Evolutionary conservation across 768 basidiomycete genomes (phyloP), one percentile per base, ranked within the genome.

Genomic region (Rhizopogon salebrosus): DNA sequence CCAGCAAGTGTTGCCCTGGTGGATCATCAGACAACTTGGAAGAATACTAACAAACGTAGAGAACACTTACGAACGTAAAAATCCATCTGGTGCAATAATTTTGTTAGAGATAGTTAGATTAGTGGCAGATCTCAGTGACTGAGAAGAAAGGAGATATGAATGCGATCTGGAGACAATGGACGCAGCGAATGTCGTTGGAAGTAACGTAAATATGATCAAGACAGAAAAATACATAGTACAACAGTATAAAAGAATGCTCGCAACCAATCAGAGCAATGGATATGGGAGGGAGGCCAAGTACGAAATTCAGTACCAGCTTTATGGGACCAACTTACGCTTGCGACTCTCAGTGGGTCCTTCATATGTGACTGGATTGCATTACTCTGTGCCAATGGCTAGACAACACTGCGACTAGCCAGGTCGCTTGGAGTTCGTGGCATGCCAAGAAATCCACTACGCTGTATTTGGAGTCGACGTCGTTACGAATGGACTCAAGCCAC

Each of bases 81-180:
- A 79, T 24, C 80, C 78, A 69, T 80, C 80, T 5, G 80, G 79
- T 20, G 74, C 55, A 49, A 80, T 72, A 23, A 56, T 42, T 23
- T 56, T 59, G 57, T 78, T 78, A 6, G 65, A 63, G 29, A 79
- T 70, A n/a, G 63, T 62, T 7, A 79, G 24, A 31, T 71, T 65
- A 35, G 62, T 58, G 24, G 27, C 31, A 4, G 61, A 31, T 27
- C 64, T 61, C 6, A 64, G 49, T 35, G 48, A n/a, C 8, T 9
- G n/a, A 8, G 24, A 37, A 27, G 26, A 35, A 26, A 55, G 45
- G 10, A 58, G 54, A 14, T 4, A 13, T 6, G 53, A 16, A 20
- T 34, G 26, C 4, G 54, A 53, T 54, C 55, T 59, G 22, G 53
- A 54, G 42, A 61, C 51, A 23, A 64, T 56, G 13, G 53, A 48